Evolutionary conservation across 306 rosid genomes (phyloP), one percentile per base, ranked within the genome.

Genomic region (Senna siamea): DNA sequence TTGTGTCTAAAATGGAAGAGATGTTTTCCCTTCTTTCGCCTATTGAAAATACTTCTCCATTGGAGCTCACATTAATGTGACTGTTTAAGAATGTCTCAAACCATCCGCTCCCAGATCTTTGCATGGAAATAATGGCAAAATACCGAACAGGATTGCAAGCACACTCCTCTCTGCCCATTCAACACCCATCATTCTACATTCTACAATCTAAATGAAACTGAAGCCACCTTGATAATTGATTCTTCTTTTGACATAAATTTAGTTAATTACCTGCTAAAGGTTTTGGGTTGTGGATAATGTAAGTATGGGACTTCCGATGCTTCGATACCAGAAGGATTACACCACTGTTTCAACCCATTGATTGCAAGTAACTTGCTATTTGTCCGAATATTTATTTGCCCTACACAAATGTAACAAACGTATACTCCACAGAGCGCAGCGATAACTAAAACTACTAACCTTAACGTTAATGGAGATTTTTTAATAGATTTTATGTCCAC

Each of bases 91-190:
- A 80, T 0, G 97, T 93, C 89, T 93, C 98, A 70, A 91, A 93
- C 98, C 98, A 93, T 65, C 97, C 97, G 51, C 98, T 93, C 70
- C 98, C 98, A 53, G 97, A 93, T 85, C 98, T 91, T 84, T 93
- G 97, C 98, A 84, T 87, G 6, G 97, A 93, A 56, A 89, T 76
- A n/a, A 93, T 86, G 75, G 91, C 92, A 17, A 93, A 93, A 71
- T 78, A 89, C n/a, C 88, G 79, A 74, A 91, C 94, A 8, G 92
- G 98, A 82, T 89, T 85, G 85, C 97, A 81, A 8, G 79, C 85
- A 70, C 98, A 93, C 70, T 88, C 96, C 74, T 87, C 80, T 85
- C 98, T 93, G 77, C 72, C 72, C 71, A 78, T 80, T 59, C 46
- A 50, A 73, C 70, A 50, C 73, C 58, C 67, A 82, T 66, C 65